These are phyloP conservation scores for Pythium grandisporangium DNA, from an alignment of 352 stramenopile genomes.

Conservation along the genomic window DNA sequence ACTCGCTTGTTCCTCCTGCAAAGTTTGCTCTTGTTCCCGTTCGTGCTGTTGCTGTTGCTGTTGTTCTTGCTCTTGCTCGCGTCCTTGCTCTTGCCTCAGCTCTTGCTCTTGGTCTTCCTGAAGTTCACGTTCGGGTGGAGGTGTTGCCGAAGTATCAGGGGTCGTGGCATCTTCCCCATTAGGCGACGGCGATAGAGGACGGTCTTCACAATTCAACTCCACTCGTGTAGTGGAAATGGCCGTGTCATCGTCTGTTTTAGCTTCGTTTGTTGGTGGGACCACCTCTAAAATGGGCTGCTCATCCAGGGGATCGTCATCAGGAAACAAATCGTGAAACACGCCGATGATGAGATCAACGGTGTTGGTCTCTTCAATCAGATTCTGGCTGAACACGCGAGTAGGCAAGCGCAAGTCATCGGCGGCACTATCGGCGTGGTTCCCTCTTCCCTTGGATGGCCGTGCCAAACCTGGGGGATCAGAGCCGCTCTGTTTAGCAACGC, in stretches of 20 bases:
- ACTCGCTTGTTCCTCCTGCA: too few relatives aligned
- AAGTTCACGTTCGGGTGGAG: too few relatives aligned
- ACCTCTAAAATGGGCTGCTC: conserved; percentile 1
- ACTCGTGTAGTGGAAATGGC: too few relatives aligned
- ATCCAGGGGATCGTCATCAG: conserved; percentile 25
- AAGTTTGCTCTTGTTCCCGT: too few relatives aligned
- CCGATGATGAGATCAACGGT: conserved; percentile 44
- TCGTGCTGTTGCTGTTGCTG: too few relatives aligned
- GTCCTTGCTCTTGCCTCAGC: neutral
- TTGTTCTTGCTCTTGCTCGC: neutral
- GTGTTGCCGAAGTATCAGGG: too few relatives aligned
- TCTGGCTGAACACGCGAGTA: conserved; percentile 52
- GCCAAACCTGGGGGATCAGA: conserved; percentile 19
- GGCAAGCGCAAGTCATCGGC: conserved; percentile 48
- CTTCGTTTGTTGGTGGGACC: too few relatives aligned
- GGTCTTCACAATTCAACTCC: conserved; percentile 1
- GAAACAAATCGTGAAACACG: conserved; percentile 64
- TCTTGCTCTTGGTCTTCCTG: too few relatives aligned
- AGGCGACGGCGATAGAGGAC: conserved; percentile 9
- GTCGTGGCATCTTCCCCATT: conserved; percentile 4
- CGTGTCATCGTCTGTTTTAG: too few relatives aligned
- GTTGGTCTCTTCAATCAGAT: conserved; percentile 56
- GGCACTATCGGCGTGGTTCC: conserved; percentile 19
- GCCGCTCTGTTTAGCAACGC: neutral
- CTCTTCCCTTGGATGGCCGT: conserved; percentile 12